Conservation (phyloP, 169 alveolate species). For the Eimeria nieschulzi region DNA sequence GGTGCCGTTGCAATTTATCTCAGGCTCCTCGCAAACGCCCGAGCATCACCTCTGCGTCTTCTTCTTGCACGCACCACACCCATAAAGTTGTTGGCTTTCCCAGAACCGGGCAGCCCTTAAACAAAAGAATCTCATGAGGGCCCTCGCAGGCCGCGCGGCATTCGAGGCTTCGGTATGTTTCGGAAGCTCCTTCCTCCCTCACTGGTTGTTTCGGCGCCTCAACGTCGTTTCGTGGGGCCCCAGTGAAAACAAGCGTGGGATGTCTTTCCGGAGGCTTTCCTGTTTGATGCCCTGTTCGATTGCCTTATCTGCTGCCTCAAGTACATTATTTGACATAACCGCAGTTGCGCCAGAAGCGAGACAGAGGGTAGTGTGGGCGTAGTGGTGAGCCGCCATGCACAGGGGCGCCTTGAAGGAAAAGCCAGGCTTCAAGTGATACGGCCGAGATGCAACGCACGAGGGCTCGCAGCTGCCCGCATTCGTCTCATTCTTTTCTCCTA, state of each 20-base stretch:
- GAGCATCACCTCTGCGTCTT: constrained; percentile 33
- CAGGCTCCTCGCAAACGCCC: constrained; percentile 25
- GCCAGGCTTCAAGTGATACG: not conserved
- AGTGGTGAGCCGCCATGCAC: constrained; percentile 59
- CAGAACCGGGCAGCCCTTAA: constrained; percentile 24
- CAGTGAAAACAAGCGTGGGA: constrained; percentile 17
- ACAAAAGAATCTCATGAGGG: constrained; percentile 41
- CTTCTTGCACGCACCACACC: constrained; percentile 36
- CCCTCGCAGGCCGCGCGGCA: constrained; percentile 15
- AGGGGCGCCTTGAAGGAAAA: not conserved
- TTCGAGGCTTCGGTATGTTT: not conserved
- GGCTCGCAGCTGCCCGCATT: constrained; percentile 5
- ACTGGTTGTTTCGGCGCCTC: not conserved
- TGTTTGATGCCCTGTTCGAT: constrained; percentile 22
- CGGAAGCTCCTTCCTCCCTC: not conserved
- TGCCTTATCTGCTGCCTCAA: constrained; percentile 52
- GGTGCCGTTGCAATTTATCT: not conserved
- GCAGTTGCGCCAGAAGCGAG: constrained; percentile 11
- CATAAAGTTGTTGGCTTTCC: constrained; percentile 16
- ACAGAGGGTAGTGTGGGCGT: constrained; percentile 39
- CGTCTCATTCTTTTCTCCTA: not conserved
- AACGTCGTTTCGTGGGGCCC: not conserved
- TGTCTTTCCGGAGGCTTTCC: constrained; percentile 10
- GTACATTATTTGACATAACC: constrained; percentile 30
- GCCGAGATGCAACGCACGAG: constrained; percentile 49